phyloP scores from a whole-genome alignment of 495 filamentous ascomycete species.

The Hypoxylon intermedium region DNA sequence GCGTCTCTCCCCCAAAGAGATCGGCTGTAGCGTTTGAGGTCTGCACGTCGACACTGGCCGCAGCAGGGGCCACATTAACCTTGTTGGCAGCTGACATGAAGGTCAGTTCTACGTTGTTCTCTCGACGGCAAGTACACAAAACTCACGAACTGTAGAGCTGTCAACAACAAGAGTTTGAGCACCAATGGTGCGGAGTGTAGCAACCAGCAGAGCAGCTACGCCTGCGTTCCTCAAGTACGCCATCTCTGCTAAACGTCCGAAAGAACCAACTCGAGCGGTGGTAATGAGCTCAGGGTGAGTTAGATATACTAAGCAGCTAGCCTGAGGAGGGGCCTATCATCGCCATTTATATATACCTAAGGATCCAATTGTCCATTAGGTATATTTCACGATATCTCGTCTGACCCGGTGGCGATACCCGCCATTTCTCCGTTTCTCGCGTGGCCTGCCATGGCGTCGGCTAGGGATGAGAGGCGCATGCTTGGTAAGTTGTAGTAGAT shows the following conservation, averaged over 20 bases:
- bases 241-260: constrained; percentile 22
- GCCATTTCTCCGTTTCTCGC: constrained; percentile 9
- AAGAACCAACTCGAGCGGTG: constrained; percentile 6
- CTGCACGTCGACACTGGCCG: constrained; percentile 19
- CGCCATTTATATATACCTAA: constrained; percentile 35
- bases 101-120: background rate
- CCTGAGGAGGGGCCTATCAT: background rate
- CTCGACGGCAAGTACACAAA: background rate
- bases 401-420: constrained; percentile 24
- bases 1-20: constrained; percentile 48
- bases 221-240: constrained; percentile 10
- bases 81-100: constrained; percentile 21
- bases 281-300: background rate
- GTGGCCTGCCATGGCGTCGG: constrained; percentile 6
- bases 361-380: too few species aligned
- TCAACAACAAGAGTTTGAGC: constrained; percentile 26
- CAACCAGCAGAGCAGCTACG: constrained; percentile 7
- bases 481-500: constrained; percentile 24
- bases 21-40: constrained; percentile 28
- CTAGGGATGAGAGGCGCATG: constrained; percentile 16
- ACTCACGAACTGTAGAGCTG: constrained; percentile 25
- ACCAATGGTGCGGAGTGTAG: background rate
- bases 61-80: constrained; percentile 27
- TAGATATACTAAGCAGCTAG: background rate
- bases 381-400: constrained; percentile 26